Conservation (phyloP, 169 alveolate species). For the Toxoplasma gondii region DNA sequence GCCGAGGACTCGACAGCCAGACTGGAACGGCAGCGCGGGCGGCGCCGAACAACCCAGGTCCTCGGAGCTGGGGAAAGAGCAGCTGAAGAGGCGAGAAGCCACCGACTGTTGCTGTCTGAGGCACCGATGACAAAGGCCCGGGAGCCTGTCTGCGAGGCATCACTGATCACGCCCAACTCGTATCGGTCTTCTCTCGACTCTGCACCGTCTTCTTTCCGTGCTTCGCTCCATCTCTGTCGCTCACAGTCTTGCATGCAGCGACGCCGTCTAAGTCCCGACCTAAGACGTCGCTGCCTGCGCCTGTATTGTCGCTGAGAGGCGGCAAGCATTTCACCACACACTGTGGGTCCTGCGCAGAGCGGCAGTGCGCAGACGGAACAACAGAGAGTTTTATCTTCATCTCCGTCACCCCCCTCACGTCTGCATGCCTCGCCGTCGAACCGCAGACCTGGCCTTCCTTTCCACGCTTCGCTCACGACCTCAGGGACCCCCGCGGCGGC, state of each 20-base stretch:
- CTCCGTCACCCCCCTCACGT: not conserved
- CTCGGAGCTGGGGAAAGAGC: not conserved
- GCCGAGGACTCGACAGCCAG: too few species aligned
- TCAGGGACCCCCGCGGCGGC: not conserved
- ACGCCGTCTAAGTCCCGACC: not conserved
- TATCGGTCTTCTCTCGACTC: not conserved
- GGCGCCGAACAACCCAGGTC: not conserved
- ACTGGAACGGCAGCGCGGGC: too few species aligned
- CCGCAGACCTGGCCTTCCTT: too few species aligned
- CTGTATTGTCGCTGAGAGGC: not conserved
- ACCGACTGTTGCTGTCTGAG: constrained; percentile 1
- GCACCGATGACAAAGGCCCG: not conserved
- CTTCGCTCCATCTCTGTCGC: too few species aligned
- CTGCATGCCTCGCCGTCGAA: not conserved
- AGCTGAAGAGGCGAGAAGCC: constrained; percentile 21
- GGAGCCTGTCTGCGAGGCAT: not conserved
- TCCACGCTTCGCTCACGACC: not conserved
- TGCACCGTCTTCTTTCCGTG: too few species aligned
- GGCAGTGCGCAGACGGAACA: not conserved
- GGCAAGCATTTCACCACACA: not conserved
- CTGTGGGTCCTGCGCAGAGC: not conserved
- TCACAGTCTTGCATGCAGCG: too few species aligned
- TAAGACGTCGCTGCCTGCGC: not conserved
- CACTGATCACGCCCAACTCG: not conserved
- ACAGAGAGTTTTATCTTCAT: not conserved